Conservation (phyloP, 2,329 filamentous ascomycete species). For the Talaromyces sp. region DNA sequence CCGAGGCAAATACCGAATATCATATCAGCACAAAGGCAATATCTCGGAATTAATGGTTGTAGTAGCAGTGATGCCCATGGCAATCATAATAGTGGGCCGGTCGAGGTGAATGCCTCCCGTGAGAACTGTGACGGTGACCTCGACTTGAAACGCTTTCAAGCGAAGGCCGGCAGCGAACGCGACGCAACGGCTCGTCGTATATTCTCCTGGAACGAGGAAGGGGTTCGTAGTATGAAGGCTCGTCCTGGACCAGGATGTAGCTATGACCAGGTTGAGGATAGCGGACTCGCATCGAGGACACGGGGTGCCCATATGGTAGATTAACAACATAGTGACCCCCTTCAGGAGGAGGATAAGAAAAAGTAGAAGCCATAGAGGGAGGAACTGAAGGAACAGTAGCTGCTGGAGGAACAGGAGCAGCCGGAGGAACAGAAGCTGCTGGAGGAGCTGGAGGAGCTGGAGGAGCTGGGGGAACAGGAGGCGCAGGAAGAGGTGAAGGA, state of each 20-base stretch:
- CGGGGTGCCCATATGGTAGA: neutral
- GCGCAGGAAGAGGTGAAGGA: neutral
- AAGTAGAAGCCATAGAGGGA: slow-evolving; percentile 14
- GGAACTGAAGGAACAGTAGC: slow-evolving; percentile 22
- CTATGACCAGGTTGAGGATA: neutral
- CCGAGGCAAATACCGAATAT: neutral
- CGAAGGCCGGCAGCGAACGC: neutral
- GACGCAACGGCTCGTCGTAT: neutral
- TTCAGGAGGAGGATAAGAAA: neutral
- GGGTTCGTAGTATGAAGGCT: neutral
- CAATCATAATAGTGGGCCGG: neutral
- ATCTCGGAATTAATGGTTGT: neutral
- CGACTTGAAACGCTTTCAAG: neutral
- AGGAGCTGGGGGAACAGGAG: neutral
- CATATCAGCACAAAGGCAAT: neutral
- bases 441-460: neutral
- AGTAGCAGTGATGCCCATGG: neutral
- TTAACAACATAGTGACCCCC: neutral
- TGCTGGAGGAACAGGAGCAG: slow-evolving; percentile 23
- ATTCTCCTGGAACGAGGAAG: neutral
- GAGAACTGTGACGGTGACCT: neutral
- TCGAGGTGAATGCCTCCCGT: neutral
- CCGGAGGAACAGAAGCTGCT: neutral
- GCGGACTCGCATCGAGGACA: neutral
- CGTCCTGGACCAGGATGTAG: neutral